Base-by-base conservation (phyloP, 805 yeast species). In the Pichia cabralensis region DNA sequence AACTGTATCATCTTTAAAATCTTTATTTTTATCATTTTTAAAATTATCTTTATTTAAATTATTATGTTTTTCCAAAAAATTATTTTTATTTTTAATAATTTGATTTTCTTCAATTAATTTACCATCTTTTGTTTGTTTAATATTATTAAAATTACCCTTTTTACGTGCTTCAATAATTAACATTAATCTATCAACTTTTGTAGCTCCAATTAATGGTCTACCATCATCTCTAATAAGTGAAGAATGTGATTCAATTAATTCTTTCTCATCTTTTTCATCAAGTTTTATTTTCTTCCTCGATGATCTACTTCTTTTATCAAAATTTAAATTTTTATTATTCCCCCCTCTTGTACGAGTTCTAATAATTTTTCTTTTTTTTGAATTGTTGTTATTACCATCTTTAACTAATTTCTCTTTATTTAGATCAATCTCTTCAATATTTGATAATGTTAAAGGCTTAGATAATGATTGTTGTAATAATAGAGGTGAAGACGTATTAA, bases 121-220 rank as follows among this genome's bases (percentile, higher is more conserved):
- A 1, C 94, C 94, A 55, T 80, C 88, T 8, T 71, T 71, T 2
- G 78, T 72, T 41, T 74, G 77, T 31, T 68, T 65, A 27, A 81
- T 76, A 31, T 67, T 71, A 9, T 75, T 70, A n/a, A 72, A 73
- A 18, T 78, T 65, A 8, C 88, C 82, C 43, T 81, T 80, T 40
- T 80, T 81, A 33, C 94, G 68, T 1, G 95, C 94, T 55, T 88
- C 95, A 35, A 88, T 80, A 25, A 85, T 82, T 31, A 88, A 64
- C 96, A 88, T 85, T 49, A 88, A 62, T 48, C 80, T 94, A 58
- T 88, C 97, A 19, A 88, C 83, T 50, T 82, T 82, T 1, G 95
- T 88, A 4, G 88, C 85, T 2, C 95, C 95, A 6, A 84, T 55
- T 16, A 79, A 59, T 4, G 86, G 84, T 33, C 82, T 60, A 2